A percentile compares a stretch with the other conserved stretches of the same genome.
phyloP scores from a whole-genome alignment of 106 monocot species.

The Ottelia alismoides region DNA sequence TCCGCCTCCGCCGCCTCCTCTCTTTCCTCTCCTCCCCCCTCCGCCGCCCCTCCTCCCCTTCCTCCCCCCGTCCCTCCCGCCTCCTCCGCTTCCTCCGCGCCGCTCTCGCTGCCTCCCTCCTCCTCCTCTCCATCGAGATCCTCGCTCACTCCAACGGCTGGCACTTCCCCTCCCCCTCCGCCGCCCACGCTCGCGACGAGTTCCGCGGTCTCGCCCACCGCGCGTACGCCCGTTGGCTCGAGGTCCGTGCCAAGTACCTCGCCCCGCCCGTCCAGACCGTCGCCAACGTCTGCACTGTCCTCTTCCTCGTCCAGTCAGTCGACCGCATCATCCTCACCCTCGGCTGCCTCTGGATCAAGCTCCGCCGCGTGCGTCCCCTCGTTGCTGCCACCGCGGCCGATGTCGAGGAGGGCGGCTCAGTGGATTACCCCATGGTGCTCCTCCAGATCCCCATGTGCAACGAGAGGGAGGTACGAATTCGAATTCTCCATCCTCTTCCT shows the following conservation, averaged over 20 bases:
- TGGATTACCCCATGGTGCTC: conserved; percentile 39
- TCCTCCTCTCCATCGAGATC: conserved; percentile 32
- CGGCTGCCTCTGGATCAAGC: conserved; percentile 33
- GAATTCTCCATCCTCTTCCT: too few relatives aligned
- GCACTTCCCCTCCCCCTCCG: conserved; percentile 24
- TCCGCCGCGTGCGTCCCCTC: conserved; percentile 10
- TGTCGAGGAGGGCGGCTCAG: conserved; percentile 16
- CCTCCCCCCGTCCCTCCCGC: too few relatives aligned
- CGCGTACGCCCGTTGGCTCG: too few relatives aligned
- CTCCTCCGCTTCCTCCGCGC: too few relatives aligned
- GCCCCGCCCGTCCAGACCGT: too few relatives aligned
- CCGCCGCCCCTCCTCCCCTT: too few relatives aligned
- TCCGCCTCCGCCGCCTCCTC: too few relatives aligned
- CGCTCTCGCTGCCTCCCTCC: too few relatives aligned
- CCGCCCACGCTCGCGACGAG: conserved; percentile 15
- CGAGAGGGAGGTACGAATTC: conserved; percentile 44
- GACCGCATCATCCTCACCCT: conserved; percentile 32
- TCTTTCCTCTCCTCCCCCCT: too few relatives aligned
- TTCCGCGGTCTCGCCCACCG: conserved; percentile 27
- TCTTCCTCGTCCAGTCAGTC: conserved; percentile 40
- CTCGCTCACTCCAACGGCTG: conserved; percentile 34
- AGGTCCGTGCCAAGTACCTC: too few relatives aligned
- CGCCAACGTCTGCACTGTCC: conserved; percentile 31
- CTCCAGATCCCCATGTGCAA: too few relatives aligned
- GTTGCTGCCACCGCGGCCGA: conserved; percentile 10